phyloP scores from a whole-genome alignment of 495 filamentous ascomycete genomes.

The Aspergillus conjunctus region DNA sequence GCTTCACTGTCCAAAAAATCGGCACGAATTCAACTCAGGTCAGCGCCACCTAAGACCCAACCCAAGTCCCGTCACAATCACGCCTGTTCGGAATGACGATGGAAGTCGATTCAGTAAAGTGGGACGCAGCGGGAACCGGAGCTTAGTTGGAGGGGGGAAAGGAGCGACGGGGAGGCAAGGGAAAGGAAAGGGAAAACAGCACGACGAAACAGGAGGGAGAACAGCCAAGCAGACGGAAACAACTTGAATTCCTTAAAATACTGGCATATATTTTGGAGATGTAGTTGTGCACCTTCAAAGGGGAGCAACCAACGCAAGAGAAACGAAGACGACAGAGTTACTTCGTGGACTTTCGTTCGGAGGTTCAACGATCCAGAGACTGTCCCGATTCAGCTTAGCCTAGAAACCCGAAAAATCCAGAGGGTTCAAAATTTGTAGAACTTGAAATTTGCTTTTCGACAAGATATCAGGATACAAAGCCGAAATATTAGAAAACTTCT shows the following conservation, averaged over 20 bases:
- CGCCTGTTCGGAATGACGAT: constrained; percentile 18
- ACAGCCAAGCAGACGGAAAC: constrained; percentile 18
- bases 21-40: background rate
- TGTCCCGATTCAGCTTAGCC: constrained; percentile 23
- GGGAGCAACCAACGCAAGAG: constrained; percentile 11
- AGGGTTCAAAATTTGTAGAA: background rate
- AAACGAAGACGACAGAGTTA: constrained; percentile 9
- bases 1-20: background rate
- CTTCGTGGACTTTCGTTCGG: background rate
- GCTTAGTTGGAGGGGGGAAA: constrained; percentile 20
- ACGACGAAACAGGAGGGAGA: constrained; percentile 1
- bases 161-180: constrained; percentile 25
- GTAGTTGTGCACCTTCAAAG: constrained; percentile 16
- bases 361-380: constrained; percentile 19
- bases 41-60: background rate
- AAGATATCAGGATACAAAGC: background rate
- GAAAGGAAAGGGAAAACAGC: constrained; percentile 10
- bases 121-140: constrained; percentile 29
- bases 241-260: constrained; percentile 11
- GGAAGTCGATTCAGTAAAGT: constrained; percentile 21
- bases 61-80: constrained; percentile 8
- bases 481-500: no score
- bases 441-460: background rate
- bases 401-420: background rate
- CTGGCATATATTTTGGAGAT: constrained; percentile 15